A percentile compares a stretch with the other conserved stretches of the same genome.
These are phyloP conservation scores for Aspergillus leporis DNA, from an alignment of 495 filamentous ascomycete genomes.

Conservation along the genomic window DNA sequence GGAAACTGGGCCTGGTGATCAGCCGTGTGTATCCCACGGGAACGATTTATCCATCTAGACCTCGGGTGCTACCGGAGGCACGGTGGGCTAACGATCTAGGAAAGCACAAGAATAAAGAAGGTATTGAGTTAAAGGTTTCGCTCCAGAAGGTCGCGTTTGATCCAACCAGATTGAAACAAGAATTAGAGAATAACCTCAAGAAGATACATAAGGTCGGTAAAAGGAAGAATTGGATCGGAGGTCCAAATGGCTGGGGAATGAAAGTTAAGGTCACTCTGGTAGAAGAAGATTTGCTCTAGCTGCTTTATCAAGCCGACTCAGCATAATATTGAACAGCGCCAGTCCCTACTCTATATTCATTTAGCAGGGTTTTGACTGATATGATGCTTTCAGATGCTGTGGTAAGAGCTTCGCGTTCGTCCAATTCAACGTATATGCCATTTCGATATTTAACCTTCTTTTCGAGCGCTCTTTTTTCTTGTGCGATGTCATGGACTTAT, in stretches of 20 bases:
- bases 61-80: slow-evolving; percentile 29
- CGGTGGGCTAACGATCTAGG: slow-evolving; percentile 27
- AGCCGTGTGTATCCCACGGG: slow-evolving; percentile 32
- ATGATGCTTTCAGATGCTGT: too few species aligned
- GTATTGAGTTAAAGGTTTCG: slow-evolving; percentile 25
- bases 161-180: slow-evolving; percentile 30
- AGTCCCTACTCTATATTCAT: too few species aligned
- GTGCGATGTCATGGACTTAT: too few species aligned
- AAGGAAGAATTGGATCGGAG: slow-evolving; percentile 37
- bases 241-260: slow-evolving; percentile 33
- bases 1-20: slow-evolving; percentile 35
- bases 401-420: too few species aligned
- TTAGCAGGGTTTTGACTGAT: too few species aligned
- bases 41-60: slow-evolving; percentile 28
- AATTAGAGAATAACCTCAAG: slow-evolving; percentile 26
- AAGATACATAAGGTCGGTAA: slow-evolving; percentile 37
- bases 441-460: too few species aligned
- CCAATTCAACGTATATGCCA: too few species aligned
- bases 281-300: slow-evolving; percentile 18
- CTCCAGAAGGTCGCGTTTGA: slow-evolving; percentile 32
- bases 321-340: too few species aligned
- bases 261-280: slow-evolving; percentile 27
- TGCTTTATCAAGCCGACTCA: neutral
- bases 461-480: too few species aligned
- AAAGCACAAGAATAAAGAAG: slow-evolving; percentile 29